Evolutionary conservation across 257 asterid species (phyloP).

Genomic region (Cruciata laevipes): DNA sequence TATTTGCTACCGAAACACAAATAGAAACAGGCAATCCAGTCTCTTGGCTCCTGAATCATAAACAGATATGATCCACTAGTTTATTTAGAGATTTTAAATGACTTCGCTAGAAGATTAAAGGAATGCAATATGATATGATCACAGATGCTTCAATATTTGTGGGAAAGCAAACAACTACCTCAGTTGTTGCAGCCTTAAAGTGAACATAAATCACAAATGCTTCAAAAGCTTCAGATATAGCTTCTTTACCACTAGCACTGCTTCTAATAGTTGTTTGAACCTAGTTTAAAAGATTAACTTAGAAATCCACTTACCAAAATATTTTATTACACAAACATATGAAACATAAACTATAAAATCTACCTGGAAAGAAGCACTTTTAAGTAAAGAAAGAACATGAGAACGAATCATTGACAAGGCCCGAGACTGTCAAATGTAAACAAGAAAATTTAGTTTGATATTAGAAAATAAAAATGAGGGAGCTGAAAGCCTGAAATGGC

Average conservation of each 20-base stretch:
- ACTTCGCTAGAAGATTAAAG: too few species aligned
- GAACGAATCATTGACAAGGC: too few species aligned
- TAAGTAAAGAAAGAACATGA: constrained; percentile 73
- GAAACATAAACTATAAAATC: constrained; percentile 12
- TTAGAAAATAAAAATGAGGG: too few species aligned
- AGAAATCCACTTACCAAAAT: not conserved
- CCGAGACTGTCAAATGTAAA: too few species aligned
- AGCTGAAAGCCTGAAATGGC: too few species aligned
- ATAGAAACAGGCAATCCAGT: too few species aligned
- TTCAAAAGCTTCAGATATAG: constrained; percentile 90
- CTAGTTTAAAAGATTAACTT: constrained; percentile 29
- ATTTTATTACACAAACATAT: constrained; percentile 2
- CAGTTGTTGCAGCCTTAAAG: constrained; percentile 95
- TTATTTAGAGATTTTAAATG: too few species aligned
- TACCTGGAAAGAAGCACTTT: constrained; percentile 92
- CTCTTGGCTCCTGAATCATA: too few species aligned
- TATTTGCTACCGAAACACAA: too few species aligned
- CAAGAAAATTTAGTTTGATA: too few species aligned
- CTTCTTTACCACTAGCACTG: constrained; percentile 61
- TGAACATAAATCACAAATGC: constrained; percentile 88
- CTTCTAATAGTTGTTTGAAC: constrained; percentile 76
- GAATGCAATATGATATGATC: constrained; percentile 1
- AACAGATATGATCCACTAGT: too few species aligned
- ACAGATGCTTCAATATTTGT: too few species aligned
- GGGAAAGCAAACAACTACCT: constrained; percentile 39